Evolutionary conservation across 108 stramenopile species (phyloP), one percentile per base, ranked within the genome.

Genomic region (Seminavis robusta): DNA sequence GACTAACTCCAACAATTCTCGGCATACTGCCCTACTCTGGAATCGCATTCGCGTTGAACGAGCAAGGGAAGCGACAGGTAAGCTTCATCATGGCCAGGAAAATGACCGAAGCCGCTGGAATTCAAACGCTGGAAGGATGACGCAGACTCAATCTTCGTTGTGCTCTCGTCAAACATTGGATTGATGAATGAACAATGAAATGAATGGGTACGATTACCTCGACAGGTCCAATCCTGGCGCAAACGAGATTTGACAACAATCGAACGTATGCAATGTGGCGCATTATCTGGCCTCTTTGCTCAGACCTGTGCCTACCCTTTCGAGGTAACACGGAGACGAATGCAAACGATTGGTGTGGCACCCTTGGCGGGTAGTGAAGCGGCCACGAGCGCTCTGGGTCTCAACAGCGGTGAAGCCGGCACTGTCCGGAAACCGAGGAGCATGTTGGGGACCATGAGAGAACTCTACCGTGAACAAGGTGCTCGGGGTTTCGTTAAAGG

Each of bases 11-110:
- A 26, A 97, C 96, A 0, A 25, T 98, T 0, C 28, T 97, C 40
- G 98, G 98, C 21, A 97, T 98, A 51, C 57, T 98, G 33, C 98
- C 98, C 9, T 98, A 98, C 58, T 86, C 95, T 15, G 98, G 95
- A 17, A 53, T 96, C 11, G 95, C 95, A 11, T 98, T 96, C 69
- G 76, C 90, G 10, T 83, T 94, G 33, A 96, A 96, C 42, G 95
- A 97, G 69, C 91, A 94, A 59, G 70, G 83, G 25, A 96, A 98
- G 57, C 58, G 90, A 54, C 63, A 83, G 76, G 80, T 88, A 48
- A 32, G 69, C n/a, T n/a, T n/a, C n/a, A n/a, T n/a, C n/a, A n/a
- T n/a, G n/a, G n/a, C n/a, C n/a, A n/a, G n/a, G n/a, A n/a, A n/a
- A n/a, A n/a, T n/a, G n/a, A n/a, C n/a, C n/a, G n/a, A n/a, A n/a